Evolutionary conservation across 1,284 basidiomycete genomes (phyloP).

Genomic region (Phlebopus sp.): DNA sequence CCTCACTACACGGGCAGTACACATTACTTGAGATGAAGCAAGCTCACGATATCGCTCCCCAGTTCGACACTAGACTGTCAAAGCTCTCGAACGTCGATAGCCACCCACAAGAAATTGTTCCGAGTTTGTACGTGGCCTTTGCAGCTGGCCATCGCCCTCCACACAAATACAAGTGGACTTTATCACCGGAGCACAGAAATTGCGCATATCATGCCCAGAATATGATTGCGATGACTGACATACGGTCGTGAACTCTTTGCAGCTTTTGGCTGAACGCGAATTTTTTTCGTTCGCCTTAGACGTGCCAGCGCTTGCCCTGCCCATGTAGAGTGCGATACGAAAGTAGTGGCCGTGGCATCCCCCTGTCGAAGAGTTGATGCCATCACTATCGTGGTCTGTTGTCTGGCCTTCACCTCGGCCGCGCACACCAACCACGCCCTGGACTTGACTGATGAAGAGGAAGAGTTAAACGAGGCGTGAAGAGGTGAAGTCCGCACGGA

Average conservation of each 20-base stretch:
- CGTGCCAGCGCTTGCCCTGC: not conserved
- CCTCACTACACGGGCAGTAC: not conserved
- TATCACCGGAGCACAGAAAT: not conserved
- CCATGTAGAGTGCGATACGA: not conserved
- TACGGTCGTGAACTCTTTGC: slow-evolving; percentile 1
- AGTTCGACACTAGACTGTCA: not conserved
- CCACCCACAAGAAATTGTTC: slow-evolving; percentile 11
- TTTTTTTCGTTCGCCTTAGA: slow-evolving; percentile 18
- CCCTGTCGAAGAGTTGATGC: slow-evolving; percentile 13
- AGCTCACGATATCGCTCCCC: not conserved
- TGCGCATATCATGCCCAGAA: slow-evolving; percentile 5
- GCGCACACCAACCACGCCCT: slow-evolving; percentile 5
- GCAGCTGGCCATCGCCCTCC: not conserved
- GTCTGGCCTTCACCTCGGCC: slow-evolving; percentile 15
- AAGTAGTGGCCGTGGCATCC: slow-evolving; percentile 19
- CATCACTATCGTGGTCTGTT: slow-evolving; percentile 17
- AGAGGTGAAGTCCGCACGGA: slow-evolving; percentile 1
- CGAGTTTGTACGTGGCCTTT: slow-evolving; percentile 19
- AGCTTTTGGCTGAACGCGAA: slow-evolving; percentile 21
- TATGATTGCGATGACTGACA: not conserved
- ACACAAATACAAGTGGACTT: slow-evolving; percentile 5
- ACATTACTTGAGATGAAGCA: not conserved
- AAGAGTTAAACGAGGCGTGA: slow-evolving; percentile 15
- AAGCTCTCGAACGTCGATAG: not conserved
- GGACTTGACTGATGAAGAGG: not conserved